Base-by-base conservation (phyloP, 1,139 yeast genomes). In the Debaryomycetaceae sp. region DNA sequence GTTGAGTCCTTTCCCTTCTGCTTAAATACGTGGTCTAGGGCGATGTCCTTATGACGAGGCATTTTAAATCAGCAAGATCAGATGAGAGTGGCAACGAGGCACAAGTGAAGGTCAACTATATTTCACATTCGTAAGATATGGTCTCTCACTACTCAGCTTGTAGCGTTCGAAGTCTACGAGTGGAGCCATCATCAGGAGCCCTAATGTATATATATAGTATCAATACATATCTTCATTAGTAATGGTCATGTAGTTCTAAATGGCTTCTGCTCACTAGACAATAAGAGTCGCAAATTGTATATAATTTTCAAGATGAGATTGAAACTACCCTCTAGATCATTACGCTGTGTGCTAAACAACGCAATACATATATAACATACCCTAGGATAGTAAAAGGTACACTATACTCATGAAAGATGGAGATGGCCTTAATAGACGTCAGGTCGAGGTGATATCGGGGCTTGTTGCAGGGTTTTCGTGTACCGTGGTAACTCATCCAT, bases 401-500 rank as follows among this genome's bases (percentile, higher is more conserved):
- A 4, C 11, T 27, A 8, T 11, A 27, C 31, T 27, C 8, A 42
- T 37, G 45, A 35, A 39, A 11, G 41, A 42, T 43, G 51, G 36
- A 13, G 20, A n/a, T 20, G 36, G 14, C 9, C 42, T 49, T 23
- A 42, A 45, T 33, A 45, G 46, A 22, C 37, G 56, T 31, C 51
- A 53, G 36, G 47, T 61, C 23, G 96, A 89, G 56, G 65, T 82
- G 1, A 58, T 85, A 1, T 78, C 97, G 0, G 99, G 99, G 0
- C 66, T 91, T 11, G 60, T 82, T 3, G 97, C 98, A 0, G 99
- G 99, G 0, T 78, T 84, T 40, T 65, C 80, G 27, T 84, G 97
- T 4, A 91, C 98, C 2, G 54, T 87, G 4, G 68, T 85, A 5
- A 84, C 93, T 40, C 99, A 93, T 62, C 99, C 99, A 1, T 67